These are phyloP conservation scores for Prunus yedoensis DNA, from an alignment of 331 rosid species.

Conservation along the genomic window DNA sequence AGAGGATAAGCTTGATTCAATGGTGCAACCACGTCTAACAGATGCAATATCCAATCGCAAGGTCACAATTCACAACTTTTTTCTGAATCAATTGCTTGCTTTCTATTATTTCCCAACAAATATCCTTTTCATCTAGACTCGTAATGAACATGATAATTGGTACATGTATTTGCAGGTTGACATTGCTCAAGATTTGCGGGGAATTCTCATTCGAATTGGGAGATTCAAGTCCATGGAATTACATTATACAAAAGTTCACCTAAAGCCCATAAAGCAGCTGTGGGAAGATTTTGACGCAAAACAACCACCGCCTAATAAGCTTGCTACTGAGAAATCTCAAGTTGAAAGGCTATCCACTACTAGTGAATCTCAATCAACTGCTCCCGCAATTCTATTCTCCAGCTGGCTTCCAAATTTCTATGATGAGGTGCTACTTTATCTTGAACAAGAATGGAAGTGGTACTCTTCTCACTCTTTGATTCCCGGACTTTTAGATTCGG, in stretches of 20 bases:
- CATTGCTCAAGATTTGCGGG: slow-evolving; percentile 84
- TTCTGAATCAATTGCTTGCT: slow-evolving; percentile 12
- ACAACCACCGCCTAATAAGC: slow-evolving; percentile 50
- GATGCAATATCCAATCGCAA: slow-evolving; percentile 87
- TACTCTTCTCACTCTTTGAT: slow-evolving; percentile 30
- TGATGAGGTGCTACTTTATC: slow-evolving; percentile 91
- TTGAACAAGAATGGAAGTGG: slow-evolving; percentile 99
- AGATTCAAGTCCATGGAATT: slow-evolving; percentile 93
- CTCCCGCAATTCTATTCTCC: slow-evolving; percentile 56
- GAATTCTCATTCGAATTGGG: slow-evolving; percentile 90
- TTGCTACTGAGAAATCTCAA: slow-evolving; percentile 59
- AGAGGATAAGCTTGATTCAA: slow-evolving; percentile 91
- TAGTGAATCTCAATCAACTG: slow-evolving; percentile 50
- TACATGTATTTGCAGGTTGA: slow-evolving; percentile 55
- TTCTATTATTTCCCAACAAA: not conserved
- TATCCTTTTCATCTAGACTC: not conserved
- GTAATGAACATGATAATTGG: not conserved
- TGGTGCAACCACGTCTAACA: slow-evolving; percentile 96
- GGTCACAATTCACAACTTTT: slow-evolving; percentile 36
- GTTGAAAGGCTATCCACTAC: slow-evolving; percentile 49
- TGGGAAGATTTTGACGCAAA: slow-evolving; percentile 87
- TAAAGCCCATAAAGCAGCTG: slow-evolving; percentile 82
- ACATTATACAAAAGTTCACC: slow-evolving; percentile 87
- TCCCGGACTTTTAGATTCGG: not conserved
- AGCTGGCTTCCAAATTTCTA: slow-evolving; percentile 93